These are phyloP conservation scores for Phytophthora boehmeriae DNA, from an alignment of 352 stramenopile genomes.

Conservation along the genomic window DNA sequence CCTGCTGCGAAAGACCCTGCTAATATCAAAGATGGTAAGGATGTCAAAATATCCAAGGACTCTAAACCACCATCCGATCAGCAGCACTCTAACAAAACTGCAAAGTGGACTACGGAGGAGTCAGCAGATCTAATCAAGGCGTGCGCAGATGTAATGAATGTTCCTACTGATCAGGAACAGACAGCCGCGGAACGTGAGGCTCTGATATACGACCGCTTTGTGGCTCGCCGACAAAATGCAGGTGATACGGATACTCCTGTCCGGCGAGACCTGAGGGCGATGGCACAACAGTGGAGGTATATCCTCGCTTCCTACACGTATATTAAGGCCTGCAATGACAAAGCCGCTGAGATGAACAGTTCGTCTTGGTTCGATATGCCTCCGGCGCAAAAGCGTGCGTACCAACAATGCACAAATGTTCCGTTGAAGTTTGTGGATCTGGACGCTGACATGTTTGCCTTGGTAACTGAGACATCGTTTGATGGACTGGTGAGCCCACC, in stretches of 20 bases:
- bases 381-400: constrained; percentile 36
- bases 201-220: constrained; percentile 44
- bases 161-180: constrained; percentile 24
- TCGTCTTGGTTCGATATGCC: constrained; percentile 44
- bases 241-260: constrained; percentile 27
- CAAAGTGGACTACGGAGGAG: constrained; percentile 42
- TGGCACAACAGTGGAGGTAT: constrained; percentile 45
- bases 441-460: constrained; percentile 38
- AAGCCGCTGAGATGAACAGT: constrained; percentile 26
- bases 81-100: constrained; percentile 18
- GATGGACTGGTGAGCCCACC: constrained; percentile 13
- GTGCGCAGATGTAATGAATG: constrained; percentile 47
- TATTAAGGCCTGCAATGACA: constrained; percentile 47
- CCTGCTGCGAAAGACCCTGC: too few species aligned
- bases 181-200: constrained; percentile 33
- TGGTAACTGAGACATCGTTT: constrained; percentile 47
- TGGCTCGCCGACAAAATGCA: constrained; percentile 28
- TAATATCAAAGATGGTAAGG: constrained; percentile 14
- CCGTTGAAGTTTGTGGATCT: constrained; percentile 50
- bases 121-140: constrained; percentile 43
- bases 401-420: constrained; percentile 45
- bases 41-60: constrained; percentile 13
- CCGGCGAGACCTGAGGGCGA: constrained; percentile 30
- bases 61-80: constrained; percentile 11
- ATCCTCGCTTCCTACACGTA: constrained; percentile 50